Evolutionary conservation across 768 basidiomycete species (phyloP).

Genomic region (Termitomyces sp.): DNA sequence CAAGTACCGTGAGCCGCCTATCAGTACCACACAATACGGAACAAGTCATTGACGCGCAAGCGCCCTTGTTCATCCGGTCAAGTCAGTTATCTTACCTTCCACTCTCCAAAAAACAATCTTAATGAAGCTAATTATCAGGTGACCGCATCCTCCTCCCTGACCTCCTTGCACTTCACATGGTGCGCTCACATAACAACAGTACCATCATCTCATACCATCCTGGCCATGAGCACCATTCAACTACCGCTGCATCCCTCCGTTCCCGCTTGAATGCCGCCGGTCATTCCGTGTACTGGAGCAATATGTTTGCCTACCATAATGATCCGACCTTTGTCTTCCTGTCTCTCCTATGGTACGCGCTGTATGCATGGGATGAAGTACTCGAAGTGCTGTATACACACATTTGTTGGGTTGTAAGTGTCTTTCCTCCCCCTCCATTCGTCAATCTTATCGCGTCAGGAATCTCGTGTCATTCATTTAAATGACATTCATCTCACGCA

Average conservation of each 20-base stretch:
- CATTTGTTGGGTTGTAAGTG: conserved; percentile 41
- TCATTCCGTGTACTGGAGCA: conserved; percentile 42
- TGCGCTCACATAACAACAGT: conserved; percentile 33
- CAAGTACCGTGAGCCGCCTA: conserved; percentile 9
- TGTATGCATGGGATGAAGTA: conserved; percentile 61
- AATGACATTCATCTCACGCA: conserved; percentile 43
- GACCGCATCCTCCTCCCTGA: conserved; percentile 38
- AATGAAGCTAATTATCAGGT: conserved; percentile 16
- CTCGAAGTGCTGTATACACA: conserved; percentile 50
- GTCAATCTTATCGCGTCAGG: conserved; percentile 26
- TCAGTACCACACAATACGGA: conserved; percentile 13
- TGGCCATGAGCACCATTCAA: conserved; percentile 26
- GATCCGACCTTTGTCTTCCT: conserved; percentile 58
- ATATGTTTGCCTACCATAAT: conserved; percentile 33
- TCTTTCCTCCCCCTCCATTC: conserved; percentile 9
- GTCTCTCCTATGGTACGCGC: conserved; percentile 52
- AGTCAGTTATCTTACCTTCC: conserved; percentile 22
- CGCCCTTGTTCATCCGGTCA: conserved; percentile 37
- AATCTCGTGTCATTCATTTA: conserved; percentile 37
- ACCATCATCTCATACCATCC: conserved; percentile 47
- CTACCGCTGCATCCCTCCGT: conserved; percentile 31
- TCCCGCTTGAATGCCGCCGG: conserved; percentile 34
- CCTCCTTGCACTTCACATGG: conserved; percentile 52
- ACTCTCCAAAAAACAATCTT: not conserved
- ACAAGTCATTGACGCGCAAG: conserved; percentile 49